These are phyloP conservation scores for Sutorius australiensis DNA, from an alignment of 768 basidiomycete genomes.

Conservation along the genomic window DNA sequence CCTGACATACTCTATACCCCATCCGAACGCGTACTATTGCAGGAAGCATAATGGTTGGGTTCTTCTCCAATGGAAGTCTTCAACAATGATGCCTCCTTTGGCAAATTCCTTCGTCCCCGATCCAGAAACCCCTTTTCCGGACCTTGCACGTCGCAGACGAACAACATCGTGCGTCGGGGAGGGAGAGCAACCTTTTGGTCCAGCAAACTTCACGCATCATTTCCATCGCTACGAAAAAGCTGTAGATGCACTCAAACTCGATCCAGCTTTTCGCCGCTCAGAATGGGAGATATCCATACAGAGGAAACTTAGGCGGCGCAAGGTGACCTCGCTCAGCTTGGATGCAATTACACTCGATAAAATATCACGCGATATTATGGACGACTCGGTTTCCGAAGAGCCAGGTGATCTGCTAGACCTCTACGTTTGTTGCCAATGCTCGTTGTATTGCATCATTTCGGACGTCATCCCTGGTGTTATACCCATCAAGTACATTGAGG, in stretches of 20 bases:
- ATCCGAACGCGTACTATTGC: slow-evolving; percentile 82
- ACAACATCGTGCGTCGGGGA: slow-evolving; percentile 52
- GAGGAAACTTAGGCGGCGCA: slow-evolving; percentile 53
- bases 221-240: slow-evolving; percentile 73
- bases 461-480: slow-evolving; percentile 72
- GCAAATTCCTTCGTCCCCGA: slow-evolving; percentile 48
- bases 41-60: slow-evolving; percentile 82
- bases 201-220: slow-evolving; percentile 68
- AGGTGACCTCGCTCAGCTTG: slow-evolving; percentile 41
- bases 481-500: slow-evolving; percentile 56
- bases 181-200: slow-evolving; percentile 43
- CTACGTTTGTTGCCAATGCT: slow-evolving; percentile 84
- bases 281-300: slow-evolving; percentile 55
- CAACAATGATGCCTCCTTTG: slow-evolving; percentile 58
- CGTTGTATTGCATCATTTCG: slow-evolving; percentile 67
- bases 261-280: slow-evolving; percentile 54
- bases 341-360: slow-evolving; percentile 21
- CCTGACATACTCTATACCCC: slow-evolving; percentile 66
- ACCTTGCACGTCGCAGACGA: slow-evolving; percentile 47
- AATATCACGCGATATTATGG: slow-evolving; percentile 30
- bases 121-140: slow-evolving; percentile 48
- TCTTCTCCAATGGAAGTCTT: slow-evolving; percentile 65
- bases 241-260: slow-evolving; percentile 64
- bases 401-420: slow-evolving; percentile 66
- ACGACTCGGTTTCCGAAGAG: slow-evolving; percentile 30